Evolutionary conservation across 495 filamentous ascomycete genomes (phyloP), one percentile per base, ranked within the genome.

Genomic region (Xanthoparmelia taractica): DNA sequence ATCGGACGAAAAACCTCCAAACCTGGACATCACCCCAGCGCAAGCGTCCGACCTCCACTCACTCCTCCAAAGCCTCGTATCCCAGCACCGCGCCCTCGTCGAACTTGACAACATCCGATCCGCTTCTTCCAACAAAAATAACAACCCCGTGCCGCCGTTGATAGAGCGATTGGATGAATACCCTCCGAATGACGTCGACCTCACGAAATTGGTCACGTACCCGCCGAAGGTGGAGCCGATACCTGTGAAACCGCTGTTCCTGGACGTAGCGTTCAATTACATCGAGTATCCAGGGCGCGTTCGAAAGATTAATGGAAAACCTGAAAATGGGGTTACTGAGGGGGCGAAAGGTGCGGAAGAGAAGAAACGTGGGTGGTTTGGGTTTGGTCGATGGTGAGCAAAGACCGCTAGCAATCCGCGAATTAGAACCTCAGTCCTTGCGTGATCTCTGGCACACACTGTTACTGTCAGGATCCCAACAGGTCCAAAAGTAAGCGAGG

Each of bases 241-340:
- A 43, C 92, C 94, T 0, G 91, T 97, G 20, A 99, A 99, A 74
- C 95, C 94, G 20, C 73, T 99, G 20, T 97, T 97, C 79, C 82
- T 97, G 54, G 94, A 99, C 72, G 89, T 96, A 17, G 94, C 94
- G 20, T 97, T 91, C 88, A 99, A 97, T 73, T 99, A 96, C 72
- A 91, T 99, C 64, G 86, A 91, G 27, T 99, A 99, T 73, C 92
- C 94, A 3, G 89, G 87, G 5, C 80, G 81, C 36, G 59, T 69
- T 57, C 67, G 63, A 3, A 57, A 63, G 18, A 59, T 54, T 12
- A 66, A 37, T 23, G 67, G 71, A 47, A 64, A 37, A 18, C 59
- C 17, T 8, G 66, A 65, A 11, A 67, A 71, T 50, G 70, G 62
- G 5, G 69, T 73, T 47, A 62, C 69, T 12, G 69, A 77, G 20